Percentiles rank a stretch among this genome's conserved stretches.
Conservation (phyloP, 2,329 filamentous ascomycete species). For the Aspergillus aculeatus region DNA sequence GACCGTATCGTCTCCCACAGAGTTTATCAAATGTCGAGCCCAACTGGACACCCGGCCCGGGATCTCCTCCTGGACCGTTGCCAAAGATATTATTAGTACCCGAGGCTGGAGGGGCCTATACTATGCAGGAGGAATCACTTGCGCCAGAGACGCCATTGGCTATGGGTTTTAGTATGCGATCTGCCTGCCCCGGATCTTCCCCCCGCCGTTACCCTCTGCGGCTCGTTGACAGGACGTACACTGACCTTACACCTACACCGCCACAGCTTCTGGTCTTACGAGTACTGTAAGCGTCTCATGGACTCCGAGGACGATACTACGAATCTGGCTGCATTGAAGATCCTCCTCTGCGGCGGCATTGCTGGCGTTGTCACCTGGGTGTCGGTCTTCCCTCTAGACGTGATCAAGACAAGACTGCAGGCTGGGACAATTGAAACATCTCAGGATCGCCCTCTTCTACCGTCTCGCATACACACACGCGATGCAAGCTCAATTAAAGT, state of each 20-base stretch:
- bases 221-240: constrained; percentile 11
- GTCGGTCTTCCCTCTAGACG: constrained; percentile 86
- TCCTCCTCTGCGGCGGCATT: constrained; percentile 79
- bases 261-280: constrained; percentile 80
- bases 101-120: constrained; percentile 72
- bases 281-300: constrained; percentile 65
- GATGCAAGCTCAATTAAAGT: constrained; percentile 60
- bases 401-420: constrained; percentile 91
- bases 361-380: constrained; percentile 87
- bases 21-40: constrained; percentile 84
- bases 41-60: constrained; percentile 59
- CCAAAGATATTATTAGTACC: constrained; percentile 58
- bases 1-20: constrained; percentile 81
- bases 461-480: constrained; percentile 16
- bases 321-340: constrained; percentile 57
- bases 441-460: constrained; percentile 26
- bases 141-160: constrained; percentile 80
- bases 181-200: constrained; percentile 11
- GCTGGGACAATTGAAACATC: constrained; percentile 54
- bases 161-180: constrained; percentile 81
- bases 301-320: constrained; percentile 47
- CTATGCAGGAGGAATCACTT: constrained; percentile 76
- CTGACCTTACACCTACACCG: neutral
- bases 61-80: constrained; percentile 63
- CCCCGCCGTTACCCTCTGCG: constrained; percentile 6